A percentile compares a stretch with the other conserved stretches of the same genome.
phyloP scores from a whole-genome alignment of 75 land plant genomes.

The Sequoiadendron giganteum region DNA sequence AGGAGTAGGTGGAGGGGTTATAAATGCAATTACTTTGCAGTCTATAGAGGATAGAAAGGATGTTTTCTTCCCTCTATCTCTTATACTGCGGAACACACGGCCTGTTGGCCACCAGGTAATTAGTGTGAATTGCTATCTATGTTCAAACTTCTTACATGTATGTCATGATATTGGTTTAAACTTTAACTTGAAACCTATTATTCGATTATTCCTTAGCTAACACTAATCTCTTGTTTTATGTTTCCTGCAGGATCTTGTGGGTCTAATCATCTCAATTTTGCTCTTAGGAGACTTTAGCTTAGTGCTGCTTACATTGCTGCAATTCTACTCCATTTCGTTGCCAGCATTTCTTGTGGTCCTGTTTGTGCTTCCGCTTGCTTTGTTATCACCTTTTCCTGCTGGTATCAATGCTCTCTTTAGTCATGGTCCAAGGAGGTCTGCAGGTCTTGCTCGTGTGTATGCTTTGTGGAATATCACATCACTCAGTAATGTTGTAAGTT shows the following conservation, averaged over 20 bases:
- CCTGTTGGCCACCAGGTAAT: slow-evolving; percentile 82
- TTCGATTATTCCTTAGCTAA: background rate
- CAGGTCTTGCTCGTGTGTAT: slow-evolving; percentile 90
- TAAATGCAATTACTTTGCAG: slow-evolving; percentile 55
- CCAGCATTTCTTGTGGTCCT: slow-evolving; percentile 77
- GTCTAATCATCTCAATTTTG: slow-evolving; percentile 84
- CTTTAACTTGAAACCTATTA: background rate
- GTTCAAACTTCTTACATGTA: no score
- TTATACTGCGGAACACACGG: slow-evolving; percentile 65
- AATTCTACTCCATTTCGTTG: slow-evolving; percentile 84
- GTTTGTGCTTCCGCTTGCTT: slow-evolving; percentile 81
- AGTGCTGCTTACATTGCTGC: slow-evolving; percentile 89
- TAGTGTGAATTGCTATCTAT: background rate
- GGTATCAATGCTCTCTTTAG: slow-evolving; percentile 97
- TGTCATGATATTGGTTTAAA: background rate
- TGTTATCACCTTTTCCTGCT: slow-evolving; percentile 88
- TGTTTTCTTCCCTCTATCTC: slow-evolving; percentile 62
- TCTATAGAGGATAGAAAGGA: slow-evolving; percentile 60
- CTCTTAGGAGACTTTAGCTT: slow-evolving; percentile 92
- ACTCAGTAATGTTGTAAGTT: slow-evolving; percentile 83
- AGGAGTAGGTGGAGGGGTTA: slow-evolving; percentile 65
- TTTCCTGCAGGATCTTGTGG: slow-evolving; percentile 91
- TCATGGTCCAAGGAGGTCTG: slow-evolving; percentile 88
- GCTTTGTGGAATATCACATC: slow-evolving; percentile 95
- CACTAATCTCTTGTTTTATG: slow-evolving; percentile 12